These are phyloP conservation scores for Yamadazyma dendronema DNA, from an alignment of 1,139 yeast species.

Conservation along the genomic window DNA sequence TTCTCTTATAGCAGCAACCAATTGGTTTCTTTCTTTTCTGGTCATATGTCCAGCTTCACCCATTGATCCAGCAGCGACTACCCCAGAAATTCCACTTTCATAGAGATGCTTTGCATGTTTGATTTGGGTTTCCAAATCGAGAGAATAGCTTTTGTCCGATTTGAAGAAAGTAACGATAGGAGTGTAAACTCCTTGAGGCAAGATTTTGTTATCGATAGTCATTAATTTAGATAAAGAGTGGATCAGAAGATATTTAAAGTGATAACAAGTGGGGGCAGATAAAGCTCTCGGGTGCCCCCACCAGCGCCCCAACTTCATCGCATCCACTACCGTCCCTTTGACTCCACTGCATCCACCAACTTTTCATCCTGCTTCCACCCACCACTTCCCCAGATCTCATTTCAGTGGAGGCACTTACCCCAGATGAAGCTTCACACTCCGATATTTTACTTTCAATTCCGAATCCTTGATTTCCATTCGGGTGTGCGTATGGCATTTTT, in stretches of 20 bases:
- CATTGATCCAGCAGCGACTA: conserved; percentile 49
- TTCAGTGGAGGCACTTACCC: too few species aligned
- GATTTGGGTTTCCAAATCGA: conserved; percentile 43
- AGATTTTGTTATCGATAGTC: conserved; percentile 11
- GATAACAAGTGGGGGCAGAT: conserved; percentile 1
- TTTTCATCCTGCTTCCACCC: too few species aligned
- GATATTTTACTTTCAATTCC: too few species aligned
- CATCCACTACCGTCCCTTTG: neutral
- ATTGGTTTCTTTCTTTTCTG: conserved; percentile 28
- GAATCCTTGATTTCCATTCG: too few species aligned
- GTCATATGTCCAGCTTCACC: conserved; percentile 40
- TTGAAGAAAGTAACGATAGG: conserved; percentile 53
- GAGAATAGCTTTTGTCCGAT: conserved; percentile 28
- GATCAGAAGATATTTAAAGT: conserved; percentile 2
- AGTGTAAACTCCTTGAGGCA: conserved; percentile 39
- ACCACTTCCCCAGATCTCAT: too few species aligned
- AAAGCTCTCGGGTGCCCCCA: conserved; percentile 1
- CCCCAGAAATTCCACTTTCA: conserved; percentile 43
- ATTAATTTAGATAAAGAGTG: too few species aligned
- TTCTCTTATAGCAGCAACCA: conserved; percentile 21
- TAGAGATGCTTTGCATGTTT: conserved; percentile 40
- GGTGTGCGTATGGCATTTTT: too few species aligned
- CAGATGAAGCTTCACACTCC: too few species aligned
- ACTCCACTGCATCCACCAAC: too few species aligned
- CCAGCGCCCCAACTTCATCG: neutral